A percentile compares a stretch with the other conserved stretches of the same genome.
phyloP scores from a whole-genome alignment of 2,329 filamentous ascomycete genomes.

The Calonectria hawksworthii region DNA sequence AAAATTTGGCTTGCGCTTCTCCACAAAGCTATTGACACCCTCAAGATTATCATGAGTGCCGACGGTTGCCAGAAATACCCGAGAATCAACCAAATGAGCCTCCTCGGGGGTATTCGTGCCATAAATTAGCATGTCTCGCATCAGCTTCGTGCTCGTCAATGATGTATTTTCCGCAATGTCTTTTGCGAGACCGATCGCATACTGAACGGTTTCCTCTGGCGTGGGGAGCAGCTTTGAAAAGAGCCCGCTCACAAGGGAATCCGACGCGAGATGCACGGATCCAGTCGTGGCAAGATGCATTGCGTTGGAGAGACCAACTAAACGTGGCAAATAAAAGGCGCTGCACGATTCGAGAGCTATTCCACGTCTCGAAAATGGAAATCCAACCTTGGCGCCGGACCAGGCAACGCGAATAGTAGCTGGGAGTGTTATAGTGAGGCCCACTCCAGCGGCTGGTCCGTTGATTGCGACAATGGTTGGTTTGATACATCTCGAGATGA shows the following conservation, averaged over 20 bases:
- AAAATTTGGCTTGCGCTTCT: constrained; percentile 15
- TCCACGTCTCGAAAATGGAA: constrained; percentile 22
- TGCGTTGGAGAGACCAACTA: constrained; percentile 19
- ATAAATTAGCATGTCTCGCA: constrained; percentile 29
- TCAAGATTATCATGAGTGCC: constrained; percentile 18
- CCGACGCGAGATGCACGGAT: neutral
- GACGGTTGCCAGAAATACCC: constrained; percentile 1
- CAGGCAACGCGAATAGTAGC: constrained; percentile 26
- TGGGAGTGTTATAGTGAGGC: constrained; percentile 24
- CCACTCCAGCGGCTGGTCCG: constrained; percentile 28
- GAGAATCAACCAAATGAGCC: constrained; percentile 18
- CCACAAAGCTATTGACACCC: constrained; percentile 18
- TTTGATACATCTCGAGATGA: constrained; percentile 20
- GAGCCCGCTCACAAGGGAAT: constrained; percentile 1
- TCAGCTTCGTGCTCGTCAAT: constrained; percentile 21
- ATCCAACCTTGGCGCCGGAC: constrained; percentile 13
- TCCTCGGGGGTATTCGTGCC: constrained; percentile 10
- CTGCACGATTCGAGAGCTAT: constrained; percentile 22
- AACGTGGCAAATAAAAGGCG: constrained; percentile 25
- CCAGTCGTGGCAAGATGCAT: constrained; percentile 25
- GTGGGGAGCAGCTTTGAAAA: constrained; percentile 24
- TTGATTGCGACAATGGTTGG: constrained; percentile 29
- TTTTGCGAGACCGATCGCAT: constrained; percentile 2
- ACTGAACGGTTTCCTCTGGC: constrained; percentile 6
- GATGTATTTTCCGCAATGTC: constrained; percentile 26